Percentiles rank a stretch among this genome's conserved stretches.
Evolutionary conservation across 805 yeast species (phyloP).

Genomic region (Wickerhamiella azymoides): DNA sequence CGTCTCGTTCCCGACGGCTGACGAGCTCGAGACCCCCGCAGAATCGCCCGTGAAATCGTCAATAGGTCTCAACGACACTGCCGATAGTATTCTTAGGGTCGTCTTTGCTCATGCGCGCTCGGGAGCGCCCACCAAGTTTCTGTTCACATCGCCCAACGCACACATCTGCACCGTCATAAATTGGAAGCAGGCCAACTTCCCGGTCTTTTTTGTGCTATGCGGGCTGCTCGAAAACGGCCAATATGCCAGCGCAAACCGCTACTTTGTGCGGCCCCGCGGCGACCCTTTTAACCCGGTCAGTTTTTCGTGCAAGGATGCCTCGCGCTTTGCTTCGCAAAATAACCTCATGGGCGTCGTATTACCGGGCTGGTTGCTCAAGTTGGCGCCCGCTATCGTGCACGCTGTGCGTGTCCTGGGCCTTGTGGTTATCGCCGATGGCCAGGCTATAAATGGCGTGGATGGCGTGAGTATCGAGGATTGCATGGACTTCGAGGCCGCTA

Average conservation of each 20-base stretch:
- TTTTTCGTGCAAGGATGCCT: constrained; percentile 48
- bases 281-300: constrained; percentile 15
- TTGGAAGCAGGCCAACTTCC: constrained; percentile 98
- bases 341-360: constrained; percentile 75
- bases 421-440: constrained; percentile 49
- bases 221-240: constrained; percentile 20
- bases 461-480: constrained; percentile 24
- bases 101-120: constrained; percentile 64
- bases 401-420: constrained; percentile 69
- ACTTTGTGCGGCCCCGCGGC: constrained; percentile 6
- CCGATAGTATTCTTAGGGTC: constrained; percentile 55
- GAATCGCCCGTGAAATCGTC: constrained; percentile 15
- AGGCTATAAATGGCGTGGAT: constrained; percentile 13
- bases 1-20: constrained; percentile 18
- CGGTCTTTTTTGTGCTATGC: constrained; percentile 74
- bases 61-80: constrained; percentile 51
- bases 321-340: constrained; percentile 64
- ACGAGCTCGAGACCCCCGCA: constrained; percentile 9
- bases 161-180: constrained; percentile 84
- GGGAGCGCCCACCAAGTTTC: constrained; percentile 39
- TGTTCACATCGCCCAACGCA: constrained; percentile 77
- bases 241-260: constrained; percentile 19
- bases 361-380: constrained; percentile 50
- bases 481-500: background rate
- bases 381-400: constrained; percentile 65